Evolutionary conservation across 768 basidiomycete species (phyloP).

Genomic region (Tephrocybe sp.): DNA sequence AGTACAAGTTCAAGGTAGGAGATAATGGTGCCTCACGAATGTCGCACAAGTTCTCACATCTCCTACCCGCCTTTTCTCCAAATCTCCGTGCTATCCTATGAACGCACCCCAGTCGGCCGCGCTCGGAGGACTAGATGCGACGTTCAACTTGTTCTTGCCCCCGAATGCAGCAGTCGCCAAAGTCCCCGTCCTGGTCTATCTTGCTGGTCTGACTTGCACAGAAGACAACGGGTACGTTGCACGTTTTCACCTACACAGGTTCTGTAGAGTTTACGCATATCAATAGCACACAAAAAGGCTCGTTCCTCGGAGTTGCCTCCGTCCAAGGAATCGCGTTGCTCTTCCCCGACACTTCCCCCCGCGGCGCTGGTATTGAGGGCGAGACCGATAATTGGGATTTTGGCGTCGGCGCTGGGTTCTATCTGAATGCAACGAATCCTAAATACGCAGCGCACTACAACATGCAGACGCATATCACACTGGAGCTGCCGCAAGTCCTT

Average conservation of each 20-base stretch:
- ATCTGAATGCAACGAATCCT: slow-evolving; percentile 84
- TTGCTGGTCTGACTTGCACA: slow-evolving; percentile 87
- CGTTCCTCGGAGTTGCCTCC: slow-evolving; percentile 84
- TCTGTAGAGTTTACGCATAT: not conserved
- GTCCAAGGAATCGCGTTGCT: slow-evolving; percentile 86
- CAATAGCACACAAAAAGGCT: slow-evolving; percentile 86
- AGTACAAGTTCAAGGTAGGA: slow-evolving; percentile 81
- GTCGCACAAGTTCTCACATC: slow-evolving; percentile 1
- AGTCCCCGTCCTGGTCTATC: slow-evolving; percentile 75
- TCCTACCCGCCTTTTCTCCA: not conserved
- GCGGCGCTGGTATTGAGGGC: slow-evolving; percentile 84
- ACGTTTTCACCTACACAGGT: not conserved
- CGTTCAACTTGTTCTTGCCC: slow-evolving; percentile 92
- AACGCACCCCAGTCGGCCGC: slow-evolving; percentile 70
- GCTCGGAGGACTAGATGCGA: slow-evolving; percentile 67
- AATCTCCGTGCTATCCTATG: not conserved
- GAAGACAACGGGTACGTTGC: slow-evolving; percentile 85
- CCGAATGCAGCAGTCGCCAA: slow-evolving; percentile 48
- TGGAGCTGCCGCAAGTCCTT: slow-evolving; percentile 83
- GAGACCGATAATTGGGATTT: slow-evolving; percentile 89
- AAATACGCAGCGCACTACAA: slow-evolving; percentile 77
- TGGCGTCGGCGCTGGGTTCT: slow-evolving; percentile 96
- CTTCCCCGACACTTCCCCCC: slow-evolving; percentile 94
- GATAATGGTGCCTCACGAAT: slow-evolving; percentile 3
- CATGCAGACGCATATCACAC: slow-evolving; percentile 84